phyloP scores from a whole-genome alignment of 768 basidiomycete species.

The Atractiella rhizophila region DNA sequence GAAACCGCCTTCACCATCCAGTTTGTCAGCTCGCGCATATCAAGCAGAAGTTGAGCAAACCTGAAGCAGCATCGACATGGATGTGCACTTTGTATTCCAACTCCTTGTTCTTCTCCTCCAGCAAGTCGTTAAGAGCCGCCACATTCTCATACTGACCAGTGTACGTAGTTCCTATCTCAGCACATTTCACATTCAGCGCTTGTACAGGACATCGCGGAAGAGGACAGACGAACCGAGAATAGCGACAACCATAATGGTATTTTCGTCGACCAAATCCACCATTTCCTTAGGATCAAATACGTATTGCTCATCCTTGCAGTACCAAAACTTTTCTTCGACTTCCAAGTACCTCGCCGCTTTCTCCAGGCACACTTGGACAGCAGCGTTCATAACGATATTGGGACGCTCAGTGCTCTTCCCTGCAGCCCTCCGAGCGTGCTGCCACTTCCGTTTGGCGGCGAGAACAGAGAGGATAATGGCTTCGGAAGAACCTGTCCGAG shows the following conservation, averaged over 20 bases:
- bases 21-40: too few relatives aligned
- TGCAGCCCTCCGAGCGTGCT: constrained; percentile 11
- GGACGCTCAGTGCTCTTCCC: constrained; percentile 15
- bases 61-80: constrained; percentile 13
- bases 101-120: constrained; percentile 17
- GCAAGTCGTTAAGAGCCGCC: constrained; percentile 9
- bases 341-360: constrained; percentile 12
- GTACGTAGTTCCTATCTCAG: neutral
- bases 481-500: constrained; percentile 14
- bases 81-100: constrained; percentile 18
- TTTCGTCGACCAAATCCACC: constrained; percentile 20
- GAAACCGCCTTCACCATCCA: constrained; percentile 14
- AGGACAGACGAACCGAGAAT: too few relatives aligned
- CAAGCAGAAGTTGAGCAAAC: neutral
- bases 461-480: constrained; percentile 20
- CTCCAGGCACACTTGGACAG: constrained; percentile 20
- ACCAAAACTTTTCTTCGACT: constrained; percentile 21
- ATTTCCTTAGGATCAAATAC: constrained; percentile 19
- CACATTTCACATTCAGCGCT: neutral
- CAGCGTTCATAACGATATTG: constrained; percentile 19
- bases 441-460: constrained; percentile 18
- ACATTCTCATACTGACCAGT: constrained; percentile 16
- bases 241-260: constrained; percentile 18
- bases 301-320: constrained; percentile 16
- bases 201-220: too few relatives aligned